A percentile compares a stretch with the other conserved stretches of the same genome.
These are phyloP conservation scores for Saraca asoca DNA, from an alignment of 331 rosid species.

Conservation along the genomic window DNA sequence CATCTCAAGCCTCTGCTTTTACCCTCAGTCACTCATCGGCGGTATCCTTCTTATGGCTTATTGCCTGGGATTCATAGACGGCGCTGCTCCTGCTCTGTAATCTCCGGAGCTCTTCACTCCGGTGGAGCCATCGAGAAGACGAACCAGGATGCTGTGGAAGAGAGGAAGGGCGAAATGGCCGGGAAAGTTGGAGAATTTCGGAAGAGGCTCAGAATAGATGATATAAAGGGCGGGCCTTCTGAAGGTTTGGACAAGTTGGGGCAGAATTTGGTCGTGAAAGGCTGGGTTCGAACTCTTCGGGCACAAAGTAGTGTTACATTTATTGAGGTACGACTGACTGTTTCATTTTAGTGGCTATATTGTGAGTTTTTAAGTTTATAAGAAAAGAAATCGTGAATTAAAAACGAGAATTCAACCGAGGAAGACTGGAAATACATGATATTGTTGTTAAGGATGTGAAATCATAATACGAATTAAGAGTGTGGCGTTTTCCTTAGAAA, in stretches of 20 bases:
- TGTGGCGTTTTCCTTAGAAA: background rate
- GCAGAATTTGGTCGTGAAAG: slow-evolving; percentile 55
- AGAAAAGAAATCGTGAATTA: background rate
- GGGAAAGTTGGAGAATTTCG: slow-evolving; percentile 66
- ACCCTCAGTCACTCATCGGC: slow-evolving; percentile 34
- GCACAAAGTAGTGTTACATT: slow-evolving; percentile 80
- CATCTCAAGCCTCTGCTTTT: slow-evolving; percentile 6
- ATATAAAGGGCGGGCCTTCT: slow-evolving; percentile 57
- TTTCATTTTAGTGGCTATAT: background rate
- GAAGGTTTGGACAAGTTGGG: slow-evolving; percentile 65
- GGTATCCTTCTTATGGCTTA: slow-evolving; percentile 15
- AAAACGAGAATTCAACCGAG: background rate
- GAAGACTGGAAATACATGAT: background rate
- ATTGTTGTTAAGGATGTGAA: too few species aligned
- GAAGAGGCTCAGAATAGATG: slow-evolving; percentile 74
- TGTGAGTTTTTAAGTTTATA: background rate
- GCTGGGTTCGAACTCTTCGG: slow-evolving; percentile 95
- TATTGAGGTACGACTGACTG: slow-evolving; percentile 59
- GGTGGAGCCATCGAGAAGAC: slow-evolving; percentile 49
- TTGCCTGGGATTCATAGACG: slow-evolving; percentile 24
- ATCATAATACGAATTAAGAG: background rate
- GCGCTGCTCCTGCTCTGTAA: slow-evolving; percentile 46
- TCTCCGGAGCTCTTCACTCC: slow-evolving; percentile 53
- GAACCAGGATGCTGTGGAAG: slow-evolving; percentile 31
- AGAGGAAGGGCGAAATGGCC: slow-evolving; percentile 28